Evolutionary conservation across 106 monocot species (phyloP).

Genomic region (Acanthochlamys bracteata): DNA sequence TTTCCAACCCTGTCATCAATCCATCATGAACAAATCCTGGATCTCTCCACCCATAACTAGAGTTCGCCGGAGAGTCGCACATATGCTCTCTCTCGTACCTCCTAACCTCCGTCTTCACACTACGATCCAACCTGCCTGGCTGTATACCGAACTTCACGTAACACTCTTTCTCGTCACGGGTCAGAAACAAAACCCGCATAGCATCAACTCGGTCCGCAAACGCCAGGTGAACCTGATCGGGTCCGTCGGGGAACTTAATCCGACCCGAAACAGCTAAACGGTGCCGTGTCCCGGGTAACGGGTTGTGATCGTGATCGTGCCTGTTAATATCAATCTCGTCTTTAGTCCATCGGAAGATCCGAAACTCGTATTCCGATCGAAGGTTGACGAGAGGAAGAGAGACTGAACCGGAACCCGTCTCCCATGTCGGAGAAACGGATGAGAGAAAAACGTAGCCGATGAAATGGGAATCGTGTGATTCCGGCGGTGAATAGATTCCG

Average conservation of each 20-base stretch:
- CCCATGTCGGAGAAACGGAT: conserved; percentile 42
- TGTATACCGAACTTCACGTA: conserved; percentile 52
- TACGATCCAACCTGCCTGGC: conserved; percentile 25
- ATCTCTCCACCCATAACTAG: conserved; percentile 84
- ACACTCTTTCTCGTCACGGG: conserved; percentile 30
- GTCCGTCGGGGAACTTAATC: conserved; percentile 34
- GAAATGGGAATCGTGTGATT: conserved; percentile 51
- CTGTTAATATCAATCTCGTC: conserved; percentile 43
- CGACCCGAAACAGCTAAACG: conserved; percentile 46
- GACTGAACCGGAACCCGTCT: conserved; percentile 52
- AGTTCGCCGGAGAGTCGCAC: conserved; percentile 86
- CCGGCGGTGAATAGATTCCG: conserved; percentile 84
- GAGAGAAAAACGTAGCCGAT: conserved; percentile 82
- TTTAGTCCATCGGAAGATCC: conserved; percentile 65
- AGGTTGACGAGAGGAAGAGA: conserved; percentile 67
- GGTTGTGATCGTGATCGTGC: conserved; percentile 83
- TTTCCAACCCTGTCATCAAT: conserved; percentile 67
- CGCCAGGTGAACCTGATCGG: conserved; percentile 73
- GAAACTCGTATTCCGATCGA: conserved; percentile 64
- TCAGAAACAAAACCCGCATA: conserved; percentile 87
- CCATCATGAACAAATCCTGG: conserved; percentile 85
- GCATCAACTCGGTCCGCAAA: conserved; percentile 65
- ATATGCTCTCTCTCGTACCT: conserved; percentile 68
- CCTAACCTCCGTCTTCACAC: conserved; percentile 39
- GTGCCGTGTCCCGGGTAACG: conserved; percentile 54